Evolutionary conservation across 2,329 filamentous ascomycete genomes (phyloP), one percentile per base, ranked within the genome.

Genomic region (Eutypella sp.): DNA sequence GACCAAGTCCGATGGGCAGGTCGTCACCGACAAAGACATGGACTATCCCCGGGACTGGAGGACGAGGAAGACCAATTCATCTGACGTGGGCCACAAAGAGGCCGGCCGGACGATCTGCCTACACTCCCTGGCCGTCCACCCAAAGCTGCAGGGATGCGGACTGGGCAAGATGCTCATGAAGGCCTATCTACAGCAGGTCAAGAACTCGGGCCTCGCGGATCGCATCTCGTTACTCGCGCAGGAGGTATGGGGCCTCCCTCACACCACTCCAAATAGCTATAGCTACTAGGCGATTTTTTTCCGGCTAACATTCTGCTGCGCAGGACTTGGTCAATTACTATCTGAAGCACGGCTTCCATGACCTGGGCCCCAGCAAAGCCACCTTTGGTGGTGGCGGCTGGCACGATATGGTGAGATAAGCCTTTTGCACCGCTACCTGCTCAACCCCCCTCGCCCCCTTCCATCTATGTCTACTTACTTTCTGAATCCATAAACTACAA

Each of bases 61-160:
- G 49, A 71, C 73, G 41, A 67, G 69, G 41, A 67, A 67, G 45
- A 63, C 61, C 43, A 66, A 71, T 43, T 62, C 67, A 40, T 71
- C 75, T 29, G 61, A 65, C 2, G 59, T 81, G 9, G 89, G 89
- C 25, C 88, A 95, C 65, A 79, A 86, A 56, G 81, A 89, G 47
- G 70, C 73, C 15, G 89, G 89, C 33, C 70, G 81, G 37, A 95
- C 88, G 0, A 76, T 96, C 45, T 88, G 82, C 45, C 69, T 96
- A 41, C 91, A 96, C 67, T 92, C 87, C 0, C 74, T 96, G 5
- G 88, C 87, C 16, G 84, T 96, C 5, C 74, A 86, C 45, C 89
- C 88, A 1, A 79, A 83, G 48, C 81, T 89, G 46, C 88, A 93
- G 53, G 75, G 80, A 27, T 81, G 82, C 47, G 86, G 88, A 1